A percentile compares a stretch with the other conserved stretches of the same genome.
These are phyloP conservation scores for Sedum album DNA, from an alignment of 164 flowering plant genomes.

Conservation along the genomic window DNA sequence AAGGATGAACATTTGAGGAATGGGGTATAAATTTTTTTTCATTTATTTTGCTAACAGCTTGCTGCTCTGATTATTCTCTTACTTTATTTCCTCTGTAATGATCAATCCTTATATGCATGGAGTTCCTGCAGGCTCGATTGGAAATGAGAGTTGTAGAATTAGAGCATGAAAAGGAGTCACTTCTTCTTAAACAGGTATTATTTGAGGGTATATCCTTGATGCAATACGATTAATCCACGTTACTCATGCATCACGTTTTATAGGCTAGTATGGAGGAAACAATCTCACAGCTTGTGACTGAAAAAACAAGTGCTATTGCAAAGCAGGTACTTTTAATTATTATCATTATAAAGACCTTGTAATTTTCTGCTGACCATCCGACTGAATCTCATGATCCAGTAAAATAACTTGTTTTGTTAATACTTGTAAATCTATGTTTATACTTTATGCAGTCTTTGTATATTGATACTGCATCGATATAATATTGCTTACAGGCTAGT, in stretches of 20 bases:
- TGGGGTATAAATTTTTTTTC: slow-evolving; percentile 18
- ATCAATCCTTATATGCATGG: not conserved
- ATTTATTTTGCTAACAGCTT: not conserved
- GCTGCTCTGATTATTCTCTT: not conserved
- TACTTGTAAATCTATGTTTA: not conserved
- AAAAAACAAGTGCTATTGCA: not conserved
- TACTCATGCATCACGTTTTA: not conserved
- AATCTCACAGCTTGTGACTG: slow-evolving; percentile 3
- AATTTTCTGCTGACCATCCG: not conserved
- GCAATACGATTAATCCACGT: not conserved
- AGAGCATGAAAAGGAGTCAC: slow-evolving; percentile 18
- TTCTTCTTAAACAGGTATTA: slow-evolving; percentile 19
- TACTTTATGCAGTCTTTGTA: not conserved
- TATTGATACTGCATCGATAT: not conserved
- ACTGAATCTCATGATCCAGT: not conserved
- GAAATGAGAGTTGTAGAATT: slow-evolving; percentile 14
- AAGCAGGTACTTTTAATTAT: not conserved
- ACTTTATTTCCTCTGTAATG: not conserved
- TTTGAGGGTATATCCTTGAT: not conserved
- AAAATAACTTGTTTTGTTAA: not conserved
- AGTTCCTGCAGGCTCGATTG: slow-evolving; percentile 11
- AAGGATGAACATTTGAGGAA: slow-evolving; percentile 23
- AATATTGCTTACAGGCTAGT: slow-evolving; percentile 21
- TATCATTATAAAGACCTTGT: not conserved
- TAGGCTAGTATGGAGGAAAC: slow-evolving; percentile 1